Conservation (phyloP, 169 alveolate genomes). For the Eimeria praecox region DNA sequence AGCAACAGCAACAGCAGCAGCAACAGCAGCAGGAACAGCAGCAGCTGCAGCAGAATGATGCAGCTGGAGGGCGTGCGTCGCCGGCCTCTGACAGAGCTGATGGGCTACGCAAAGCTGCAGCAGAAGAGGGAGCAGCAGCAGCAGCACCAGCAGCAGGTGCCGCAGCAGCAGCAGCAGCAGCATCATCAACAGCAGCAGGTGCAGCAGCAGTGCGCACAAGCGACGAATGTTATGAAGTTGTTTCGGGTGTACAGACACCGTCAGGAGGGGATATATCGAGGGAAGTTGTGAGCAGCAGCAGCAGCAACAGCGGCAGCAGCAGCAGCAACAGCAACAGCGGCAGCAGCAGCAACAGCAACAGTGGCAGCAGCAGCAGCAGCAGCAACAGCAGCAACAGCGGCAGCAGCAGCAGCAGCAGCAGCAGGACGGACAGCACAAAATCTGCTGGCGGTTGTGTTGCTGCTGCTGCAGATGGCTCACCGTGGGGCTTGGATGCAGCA, state of each 20-base stretch:
- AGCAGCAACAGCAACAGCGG: neutral
- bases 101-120: neutral
- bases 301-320: no score
- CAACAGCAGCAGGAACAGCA: neutral
- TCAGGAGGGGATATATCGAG: neutral
- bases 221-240: neutral
- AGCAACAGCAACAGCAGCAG: conserved; percentile 25
- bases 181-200: neutral
- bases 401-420: neutral
- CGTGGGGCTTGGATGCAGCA: conserved; percentile 44
- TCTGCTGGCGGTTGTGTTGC: neutral
- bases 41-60: conserved; percentile 5
- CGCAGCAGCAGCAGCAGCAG: neutral
- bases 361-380: conserved; percentile 22
- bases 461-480: neutral
- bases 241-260: neutral
- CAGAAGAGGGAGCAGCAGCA: neutral
- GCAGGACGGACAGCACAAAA: neutral
- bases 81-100: neutral
- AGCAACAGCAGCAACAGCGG: neutral
- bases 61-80: neutral
- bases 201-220: neutral
- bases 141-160: neutral
- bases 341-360: neutral
- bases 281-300: neutral